A percentile compares a stretch with the other conserved stretches of the same genome.
phyloP scores from a whole-genome alignment of 495 filamentous ascomycete species.

The Neurospora hispaniola region DNA sequence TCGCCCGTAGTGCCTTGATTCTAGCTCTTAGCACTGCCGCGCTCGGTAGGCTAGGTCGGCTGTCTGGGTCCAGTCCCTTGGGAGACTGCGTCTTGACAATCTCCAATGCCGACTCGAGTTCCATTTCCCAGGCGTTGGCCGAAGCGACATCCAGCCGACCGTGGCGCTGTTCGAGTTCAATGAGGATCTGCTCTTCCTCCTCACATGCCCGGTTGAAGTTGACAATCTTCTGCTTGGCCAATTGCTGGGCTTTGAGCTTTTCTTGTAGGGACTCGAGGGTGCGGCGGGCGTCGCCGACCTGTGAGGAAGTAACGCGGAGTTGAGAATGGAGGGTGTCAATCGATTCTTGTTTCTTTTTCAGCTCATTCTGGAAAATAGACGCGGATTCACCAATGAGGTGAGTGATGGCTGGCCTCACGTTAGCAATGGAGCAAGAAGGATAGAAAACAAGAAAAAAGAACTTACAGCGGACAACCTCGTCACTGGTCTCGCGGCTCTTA shows the following conservation, averaged over 20 bases:
- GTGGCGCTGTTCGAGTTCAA: slow-evolving; percentile 28
- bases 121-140: slow-evolving; percentile 29
- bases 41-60: slow-evolving; percentile 21
- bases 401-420: slow-evolving; percentile 50
- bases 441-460: slow-evolving; percentile 4
- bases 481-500: slow-evolving; percentile 47
- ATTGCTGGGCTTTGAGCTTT: slow-evolving; percentile 36
- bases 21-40: slow-evolving; percentile 31
- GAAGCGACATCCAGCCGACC: slow-evolving; percentile 23
- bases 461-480: slow-evolving; percentile 63
- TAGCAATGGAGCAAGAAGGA: slow-evolving; percentile 3
- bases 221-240: slow-evolving; percentile 32
- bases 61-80: slow-evolving; percentile 8
- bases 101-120: slow-evolving; percentile 18
- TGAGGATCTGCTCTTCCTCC: slow-evolving; percentile 36
- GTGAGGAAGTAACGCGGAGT: slow-evolving; percentile 69
- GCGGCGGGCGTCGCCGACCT: slow-evolving; percentile 63
- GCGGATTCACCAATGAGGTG: slow-evolving; percentile 65
- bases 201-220: slow-evolving; percentile 39
- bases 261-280: slow-evolving; percentile 55
- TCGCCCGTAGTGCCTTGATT: slow-evolving; percentile 38
- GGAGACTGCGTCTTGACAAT: slow-evolving; percentile 2
- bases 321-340: slow-evolving; percentile 66
- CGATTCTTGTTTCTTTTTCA: slow-evolving; percentile 69
- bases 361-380: slow-evolving; percentile 59